Evolutionary conservation across 2,329 filamentous ascomycete species (phyloP).

Genomic region (Curvularia eragrostidis): DNA sequence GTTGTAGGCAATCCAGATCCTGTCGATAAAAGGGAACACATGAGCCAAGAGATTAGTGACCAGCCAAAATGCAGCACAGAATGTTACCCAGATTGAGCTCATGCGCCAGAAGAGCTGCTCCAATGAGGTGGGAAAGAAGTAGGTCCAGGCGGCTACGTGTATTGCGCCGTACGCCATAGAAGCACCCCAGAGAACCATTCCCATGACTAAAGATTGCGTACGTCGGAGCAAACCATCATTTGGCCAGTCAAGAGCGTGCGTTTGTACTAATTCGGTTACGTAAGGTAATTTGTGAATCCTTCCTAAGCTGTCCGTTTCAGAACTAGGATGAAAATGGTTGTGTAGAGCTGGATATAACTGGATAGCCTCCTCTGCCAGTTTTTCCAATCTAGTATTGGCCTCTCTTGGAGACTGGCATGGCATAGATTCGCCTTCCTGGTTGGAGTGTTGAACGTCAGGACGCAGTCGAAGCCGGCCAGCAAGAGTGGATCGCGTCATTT

Average conservation of each 20-base stretch:
- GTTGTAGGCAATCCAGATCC: conserved; percentile 21
- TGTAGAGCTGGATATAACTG: background rate
- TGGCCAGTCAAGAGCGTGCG: conserved; percentile 26
- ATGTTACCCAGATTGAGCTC: conserved; percentile 25
- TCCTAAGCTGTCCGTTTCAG: background rate
- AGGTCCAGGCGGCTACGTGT: conserved; percentile 30
- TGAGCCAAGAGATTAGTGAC: conserved; percentile 22
- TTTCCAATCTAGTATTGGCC: background rate
- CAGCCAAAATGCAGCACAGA: conserved; percentile 29
- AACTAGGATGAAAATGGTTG: background rate
- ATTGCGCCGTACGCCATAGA: conserved; percentile 31
- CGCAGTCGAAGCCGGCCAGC: background rate
- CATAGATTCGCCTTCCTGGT: background rate
- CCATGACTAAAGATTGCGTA: conserved; percentile 20
- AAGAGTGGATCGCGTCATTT: background rate
- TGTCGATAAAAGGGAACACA: conserved; percentile 17
- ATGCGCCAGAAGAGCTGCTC: conserved; percentile 30
- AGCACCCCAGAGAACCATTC: conserved; percentile 27
- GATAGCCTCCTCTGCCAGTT: background rate
- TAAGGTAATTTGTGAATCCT: background rate
- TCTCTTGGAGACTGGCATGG: background rate
- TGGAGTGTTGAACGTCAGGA: background rate
- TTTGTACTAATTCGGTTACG: background rate
- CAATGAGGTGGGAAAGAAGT: conserved; percentile 23
- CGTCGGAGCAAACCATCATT: conserved; percentile 26